Conservation (phyloP, 257 asterid species). For the Voacanga thouarsii region DNA sequence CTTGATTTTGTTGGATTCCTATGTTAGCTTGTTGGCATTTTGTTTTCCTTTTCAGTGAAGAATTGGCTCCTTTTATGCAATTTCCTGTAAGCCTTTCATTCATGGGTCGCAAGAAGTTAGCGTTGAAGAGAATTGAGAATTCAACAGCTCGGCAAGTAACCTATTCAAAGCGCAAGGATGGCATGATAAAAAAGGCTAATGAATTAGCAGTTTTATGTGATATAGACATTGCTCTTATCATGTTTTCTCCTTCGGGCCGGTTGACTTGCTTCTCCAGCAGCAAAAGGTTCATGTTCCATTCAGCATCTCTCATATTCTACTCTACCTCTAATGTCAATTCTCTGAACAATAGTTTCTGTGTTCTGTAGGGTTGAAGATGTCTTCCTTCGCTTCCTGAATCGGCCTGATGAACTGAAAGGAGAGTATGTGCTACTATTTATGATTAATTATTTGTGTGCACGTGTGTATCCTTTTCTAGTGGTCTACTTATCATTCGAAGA, state of each 20-base stretch:
- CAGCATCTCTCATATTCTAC: background rate
- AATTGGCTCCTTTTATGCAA: slow-evolving; percentile 4
- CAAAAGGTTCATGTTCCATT: slow-evolving; percentile 39
- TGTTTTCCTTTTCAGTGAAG: background rate
- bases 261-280: slow-evolving; percentile 52
- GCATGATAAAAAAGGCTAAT: slow-evolving; percentile 55
- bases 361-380: slow-evolving; percentile 57
- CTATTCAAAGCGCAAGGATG: slow-evolving; percentile 61
- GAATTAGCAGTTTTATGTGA: slow-evolving; percentile 64
- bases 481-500: background rate
- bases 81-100: background rate
- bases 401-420: slow-evolving; percentile 55
- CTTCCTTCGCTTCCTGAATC: slow-evolving; percentile 51
- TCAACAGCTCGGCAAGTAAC: slow-evolving; percentile 45
- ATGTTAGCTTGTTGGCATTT: background rate
- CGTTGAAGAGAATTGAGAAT: slow-evolving; percentile 48
- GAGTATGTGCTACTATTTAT: slow-evolving; percentile 31
- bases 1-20: background rate
- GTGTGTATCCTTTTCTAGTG: background rate
- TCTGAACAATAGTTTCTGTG: background rate
- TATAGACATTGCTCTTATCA: slow-evolving; percentile 55
- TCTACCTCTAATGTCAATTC: background rate
- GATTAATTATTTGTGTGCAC: background rate
- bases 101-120: slow-evolving; percentile 63
- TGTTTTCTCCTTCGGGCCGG: slow-evolving; percentile 65